A percentile compares a stretch with the other conserved stretches of the same genome.
phyloP scores from a whole-genome alignment of 768 basidiomycete genomes.

The button mushroom (Agaricus bisporus) region DNA sequence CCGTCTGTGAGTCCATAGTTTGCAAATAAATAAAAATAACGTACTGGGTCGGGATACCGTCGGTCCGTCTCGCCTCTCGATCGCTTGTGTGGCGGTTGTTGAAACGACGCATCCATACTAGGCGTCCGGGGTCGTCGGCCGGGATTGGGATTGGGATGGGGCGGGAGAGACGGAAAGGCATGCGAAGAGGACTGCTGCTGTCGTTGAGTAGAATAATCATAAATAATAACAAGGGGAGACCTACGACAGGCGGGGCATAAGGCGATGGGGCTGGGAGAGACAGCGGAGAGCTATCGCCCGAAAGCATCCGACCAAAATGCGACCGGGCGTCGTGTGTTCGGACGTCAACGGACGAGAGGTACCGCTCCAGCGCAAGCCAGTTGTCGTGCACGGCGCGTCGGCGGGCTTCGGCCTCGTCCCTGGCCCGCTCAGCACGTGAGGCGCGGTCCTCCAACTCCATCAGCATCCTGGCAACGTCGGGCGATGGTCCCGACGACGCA shows the following conservation, averaged over 20 bases:
- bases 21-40: too few relatives aligned
- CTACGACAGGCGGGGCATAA: conserved; percentile 14
- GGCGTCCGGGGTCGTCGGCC: conserved; percentile 27
- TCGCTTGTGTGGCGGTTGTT: conserved; percentile 34
- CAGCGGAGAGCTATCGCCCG: conserved; percentile 34
- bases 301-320: conserved; percentile 38
- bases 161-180: conserved; percentile 32
- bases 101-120: conserved; percentile 33
- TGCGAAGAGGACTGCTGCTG: conserved; percentile 16
- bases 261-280: conserved; percentile 28
- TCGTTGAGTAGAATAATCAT: neutral
- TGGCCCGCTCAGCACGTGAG: conserved; percentile 41
- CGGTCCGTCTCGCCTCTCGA: conserved; percentile 18
- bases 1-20: too few relatives aligned
- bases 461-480: conserved; percentile 23
- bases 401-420: conserved; percentile 51
- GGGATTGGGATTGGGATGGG: conserved; percentile 29
- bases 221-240: conserved; percentile 1
- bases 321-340: conserved; percentile 44
- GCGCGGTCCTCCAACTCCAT: conserved; percentile 44
- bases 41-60: conserved; percentile 25
- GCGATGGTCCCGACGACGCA: conserved; percentile 9
- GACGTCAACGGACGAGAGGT: conserved; percentile 38
- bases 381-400: conserved; percentile 36
- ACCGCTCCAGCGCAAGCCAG: conserved; percentile 46